Evolutionary conservation across 495 filamentous ascomycete genomes (phyloP), one percentile per base, ranked within the genome.

Genomic region (Tuber melanosporum): DNA sequence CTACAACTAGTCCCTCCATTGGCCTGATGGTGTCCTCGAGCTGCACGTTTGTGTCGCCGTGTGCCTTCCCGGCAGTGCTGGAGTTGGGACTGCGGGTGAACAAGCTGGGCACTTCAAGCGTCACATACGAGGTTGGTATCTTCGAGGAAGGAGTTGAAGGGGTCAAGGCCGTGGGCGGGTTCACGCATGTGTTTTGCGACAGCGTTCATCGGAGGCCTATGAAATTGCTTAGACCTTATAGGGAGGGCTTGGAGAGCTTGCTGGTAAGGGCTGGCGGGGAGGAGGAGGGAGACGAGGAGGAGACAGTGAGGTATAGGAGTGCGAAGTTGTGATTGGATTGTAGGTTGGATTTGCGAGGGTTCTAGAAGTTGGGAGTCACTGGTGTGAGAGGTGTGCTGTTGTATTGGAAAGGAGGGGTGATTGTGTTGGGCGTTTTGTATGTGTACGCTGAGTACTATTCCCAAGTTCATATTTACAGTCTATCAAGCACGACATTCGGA

Each of bases 41-140:
- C 83, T 93, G 90, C 80, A 90, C 95, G 82, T 98, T 93, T 85
- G 94, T 98, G 83, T 89, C 89, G 1, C 90, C 92, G 1, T 91
- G 95, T n/a, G 87, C 89, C 0, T 99, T 94, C 81, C 95, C 95
- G 3, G 91, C 91, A 72, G 86, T 92, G 10, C 87, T 96, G 8
- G 94, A 97, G 75, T 87, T 97, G 0, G 93, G 91, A 4, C 83
- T 99, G 46, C 87, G 94, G 3, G 94, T 97, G 17, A 93, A 91
- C 76, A 93, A 91, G 82, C 86, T 99, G 8, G 92, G 94, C 2
- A 92, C 89, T 78, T 94, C 92, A 26, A 97, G 93, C 80, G 94
- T 95, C n/a, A 92, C 90, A 12, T 99, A 97, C 83, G 95, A 99
- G 81, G 88, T 97, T 47, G 95, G 91, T 5, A 88, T 99, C 19